Percentiles rank a stretch among this genome's conserved stretches.
Evolutionary conservation across 257 asterid species (phyloP).

Genomic region (Gentiana dahurica): DNA sequence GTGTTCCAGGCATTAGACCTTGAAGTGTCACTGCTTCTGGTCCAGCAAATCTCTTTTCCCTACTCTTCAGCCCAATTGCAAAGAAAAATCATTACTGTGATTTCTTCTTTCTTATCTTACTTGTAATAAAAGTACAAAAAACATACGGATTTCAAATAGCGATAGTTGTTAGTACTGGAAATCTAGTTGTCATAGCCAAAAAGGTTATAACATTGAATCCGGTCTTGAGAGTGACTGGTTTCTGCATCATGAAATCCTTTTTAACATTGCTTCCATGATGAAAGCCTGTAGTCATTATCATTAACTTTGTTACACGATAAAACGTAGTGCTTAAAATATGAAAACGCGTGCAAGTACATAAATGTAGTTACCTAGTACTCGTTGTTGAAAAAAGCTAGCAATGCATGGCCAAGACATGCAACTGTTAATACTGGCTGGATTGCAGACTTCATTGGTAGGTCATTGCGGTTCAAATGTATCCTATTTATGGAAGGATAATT

Average conservation of each 20-base stretch:
- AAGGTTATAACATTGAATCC: slow-evolving; percentile 56
- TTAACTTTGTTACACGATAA: background rate
- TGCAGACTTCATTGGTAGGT: slow-evolving; percentile 72
- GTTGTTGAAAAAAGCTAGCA: slow-evolving; percentile 66
- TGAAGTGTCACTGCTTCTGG: slow-evolving; percentile 56
- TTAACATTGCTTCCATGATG: slow-evolving; percentile 80
- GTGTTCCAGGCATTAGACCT: slow-evolving; percentile 89
- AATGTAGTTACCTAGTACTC: slow-evolving; percentile 46
- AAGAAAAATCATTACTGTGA: background rate
- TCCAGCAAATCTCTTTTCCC: slow-evolving; percentile 96
- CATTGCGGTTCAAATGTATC: slow-evolving; percentile 36
- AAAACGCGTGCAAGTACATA: no score
- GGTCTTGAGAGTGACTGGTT: slow-evolving; percentile 31
- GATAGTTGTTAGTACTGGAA: slow-evolving; percentile 39
- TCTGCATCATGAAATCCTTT: slow-evolving; percentile 60
- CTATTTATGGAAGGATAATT: slow-evolving; percentile 19
- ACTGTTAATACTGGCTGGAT: slow-evolving; percentile 55
- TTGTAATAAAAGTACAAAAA: background rate
- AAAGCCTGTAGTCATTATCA: slow-evolving; percentile 30
- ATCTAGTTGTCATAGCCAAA: slow-evolving; percentile 66
- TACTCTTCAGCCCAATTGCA: slow-evolving; percentile 35
- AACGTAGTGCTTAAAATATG: no score
- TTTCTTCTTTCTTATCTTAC: no score
- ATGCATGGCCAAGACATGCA: slow-evolving; percentile 83
- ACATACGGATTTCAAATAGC: background rate